These are phyloP conservation scores for Striga hermonthica DNA, from an alignment of 305 asterid species.

Conservation along the genomic window DNA sequence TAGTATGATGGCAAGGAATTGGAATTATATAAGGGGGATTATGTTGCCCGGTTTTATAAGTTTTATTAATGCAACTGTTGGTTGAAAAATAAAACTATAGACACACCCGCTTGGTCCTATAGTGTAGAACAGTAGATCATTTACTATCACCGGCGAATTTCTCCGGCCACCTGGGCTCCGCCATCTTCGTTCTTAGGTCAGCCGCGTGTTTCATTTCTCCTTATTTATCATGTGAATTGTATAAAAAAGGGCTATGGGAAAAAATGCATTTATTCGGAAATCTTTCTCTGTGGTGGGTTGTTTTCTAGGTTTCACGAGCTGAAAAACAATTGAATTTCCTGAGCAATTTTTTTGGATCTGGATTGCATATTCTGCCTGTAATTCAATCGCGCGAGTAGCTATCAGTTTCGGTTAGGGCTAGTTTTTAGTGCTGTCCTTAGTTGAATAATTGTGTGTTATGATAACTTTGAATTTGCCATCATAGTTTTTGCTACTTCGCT, in stretches of 20 bases:
- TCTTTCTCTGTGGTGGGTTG: slow-evolving; percentile 16
- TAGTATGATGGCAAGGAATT: no score
- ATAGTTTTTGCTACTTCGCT: slow-evolving; percentile 4
- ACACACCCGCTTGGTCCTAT: no score
- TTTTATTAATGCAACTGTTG: no score
- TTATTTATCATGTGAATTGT: slow-evolving; percentile 7
- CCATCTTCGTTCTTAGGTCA: slow-evolving; percentile 12
- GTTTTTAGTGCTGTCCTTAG: background rate
- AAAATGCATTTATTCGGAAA: slow-evolving; percentile 7
- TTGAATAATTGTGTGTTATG: background rate
- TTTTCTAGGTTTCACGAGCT: slow-evolving; percentile 8
- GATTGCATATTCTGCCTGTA: slow-evolving; percentile 6
- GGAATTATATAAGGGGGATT: no score
- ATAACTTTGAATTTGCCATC: background rate
- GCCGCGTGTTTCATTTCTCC: slow-evolving; percentile 20
- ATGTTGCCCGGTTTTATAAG: no score
- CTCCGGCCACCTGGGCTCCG: slow-evolving; percentile 11
- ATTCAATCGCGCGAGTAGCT: background rate
- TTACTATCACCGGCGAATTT: slow-evolving; percentile 25
- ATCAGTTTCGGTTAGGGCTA: slow-evolving; percentile 12
- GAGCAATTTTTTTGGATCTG: slow-evolving; percentile 7
- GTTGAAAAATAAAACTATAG: no score
- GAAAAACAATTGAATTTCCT: slow-evolving; percentile 2
- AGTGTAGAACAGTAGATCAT: no score
- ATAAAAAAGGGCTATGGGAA: background rate